A percentile compares a stretch with the other conserved stretches of the same genome.
Conservation (phyloP, 345 rosid genomes). For the Jatropha curcas region DNA sequence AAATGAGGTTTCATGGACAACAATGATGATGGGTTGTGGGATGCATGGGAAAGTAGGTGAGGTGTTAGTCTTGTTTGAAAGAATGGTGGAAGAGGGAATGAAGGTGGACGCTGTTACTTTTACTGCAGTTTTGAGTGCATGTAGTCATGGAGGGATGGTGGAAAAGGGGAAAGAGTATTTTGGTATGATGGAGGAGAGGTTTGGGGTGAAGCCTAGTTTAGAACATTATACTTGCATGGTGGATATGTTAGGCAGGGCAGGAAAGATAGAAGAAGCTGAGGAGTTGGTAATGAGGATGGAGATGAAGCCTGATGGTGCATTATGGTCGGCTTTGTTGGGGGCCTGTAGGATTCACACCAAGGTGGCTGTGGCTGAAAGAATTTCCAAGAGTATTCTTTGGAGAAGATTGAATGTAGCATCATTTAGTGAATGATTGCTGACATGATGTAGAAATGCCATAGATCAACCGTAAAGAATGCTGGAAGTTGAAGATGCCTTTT, state of each 20-base stretch:
- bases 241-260: constrained; percentile 41
- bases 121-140: constrained; percentile 35
- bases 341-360: constrained; percentile 23
- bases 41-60: constrained; percentile 29
- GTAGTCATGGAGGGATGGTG: constrained; percentile 37
- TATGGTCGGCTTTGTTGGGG: constrained; percentile 29
- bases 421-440: background rate
- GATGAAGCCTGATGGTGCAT: constrained; percentile 28
- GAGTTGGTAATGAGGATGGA: constrained; percentile 34
- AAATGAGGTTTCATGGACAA: constrained; percentile 37
- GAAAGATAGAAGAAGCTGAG: constrained; percentile 38
- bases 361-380: constrained; percentile 29
- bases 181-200: constrained; percentile 29
- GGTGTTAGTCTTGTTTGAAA: constrained; percentile 34
- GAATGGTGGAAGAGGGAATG: constrained; percentile 31
- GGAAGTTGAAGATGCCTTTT: too few species aligned
- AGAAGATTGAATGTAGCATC: background rate
- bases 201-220: constrained; percentile 35
- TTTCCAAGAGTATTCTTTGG: background rate
- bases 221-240: constrained; percentile 46
- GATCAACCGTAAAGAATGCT: too few species aligned
- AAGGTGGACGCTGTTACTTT: constrained; percentile 33
- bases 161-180: constrained; percentile 38
- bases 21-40: constrained; percentile 33
- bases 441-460: too few species aligned